phyloP scores from a whole-genome alignment of 305 asterid genomes.

The Solanum chacoense region DNA sequence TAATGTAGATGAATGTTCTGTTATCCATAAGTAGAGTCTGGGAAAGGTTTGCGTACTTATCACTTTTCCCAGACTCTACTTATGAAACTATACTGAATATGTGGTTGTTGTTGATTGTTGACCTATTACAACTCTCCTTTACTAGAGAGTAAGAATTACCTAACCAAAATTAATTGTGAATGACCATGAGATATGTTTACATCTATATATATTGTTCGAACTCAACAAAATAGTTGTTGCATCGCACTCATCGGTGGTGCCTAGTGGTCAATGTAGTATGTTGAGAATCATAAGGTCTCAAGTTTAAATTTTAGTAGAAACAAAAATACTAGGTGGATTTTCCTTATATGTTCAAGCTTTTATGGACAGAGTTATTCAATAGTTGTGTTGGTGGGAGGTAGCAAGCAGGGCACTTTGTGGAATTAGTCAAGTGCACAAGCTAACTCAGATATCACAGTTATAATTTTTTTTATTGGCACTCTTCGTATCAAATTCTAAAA shows the following conservation, averaged over 20 bases:
- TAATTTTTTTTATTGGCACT: too few species aligned
- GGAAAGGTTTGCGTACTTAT: background rate
- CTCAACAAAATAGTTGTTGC: background rate
- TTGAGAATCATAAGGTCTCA: background rate
- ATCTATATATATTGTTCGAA: background rate
- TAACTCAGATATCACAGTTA: background rate
- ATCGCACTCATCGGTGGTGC: background rate
- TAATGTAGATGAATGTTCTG: background rate
- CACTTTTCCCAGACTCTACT: background rate
- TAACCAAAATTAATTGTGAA: background rate
- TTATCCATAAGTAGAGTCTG: background rate
- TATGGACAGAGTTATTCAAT: background rate
- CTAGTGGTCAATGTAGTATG: background rate
- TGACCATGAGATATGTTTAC: background rate
- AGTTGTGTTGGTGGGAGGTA: background rate
- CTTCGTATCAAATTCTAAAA: background rate
- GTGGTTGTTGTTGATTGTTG: background rate
- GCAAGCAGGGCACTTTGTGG: background rate
- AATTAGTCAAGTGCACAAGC: background rate
- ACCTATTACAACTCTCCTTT: background rate
- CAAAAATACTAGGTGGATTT: background rate
- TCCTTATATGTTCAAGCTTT: background rate
- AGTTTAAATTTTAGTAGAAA: background rate
- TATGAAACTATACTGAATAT: background rate
- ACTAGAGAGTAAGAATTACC: background rate